These are phyloP conservation scores for Boechera stricta DNA, from an alignment of 345 rosid genomes.

Conservation along the genomic window DNA sequence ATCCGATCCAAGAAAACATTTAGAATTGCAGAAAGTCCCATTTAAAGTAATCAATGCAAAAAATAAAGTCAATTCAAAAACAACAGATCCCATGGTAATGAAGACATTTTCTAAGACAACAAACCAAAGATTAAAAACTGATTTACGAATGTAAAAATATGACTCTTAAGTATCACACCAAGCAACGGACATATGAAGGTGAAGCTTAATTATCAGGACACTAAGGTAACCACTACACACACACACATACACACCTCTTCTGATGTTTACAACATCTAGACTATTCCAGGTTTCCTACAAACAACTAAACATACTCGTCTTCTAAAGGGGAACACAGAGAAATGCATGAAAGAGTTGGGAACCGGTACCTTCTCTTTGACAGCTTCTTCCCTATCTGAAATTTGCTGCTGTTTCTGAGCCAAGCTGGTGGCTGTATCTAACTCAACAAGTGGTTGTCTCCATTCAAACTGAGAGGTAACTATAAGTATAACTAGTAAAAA, in stretches of 20 bases:
- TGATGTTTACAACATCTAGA: no score
- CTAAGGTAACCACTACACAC: background rate
- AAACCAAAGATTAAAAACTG: background rate
- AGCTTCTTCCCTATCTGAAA: constrained; percentile 65
- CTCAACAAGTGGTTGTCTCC: constrained; percentile 90
- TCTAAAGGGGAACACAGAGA: background rate
- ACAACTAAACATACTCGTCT: background rate
- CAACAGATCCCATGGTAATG: background rate
- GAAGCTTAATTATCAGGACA: background rate
- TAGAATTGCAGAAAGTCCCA: background rate
- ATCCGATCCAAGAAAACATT: constrained; percentile 4
- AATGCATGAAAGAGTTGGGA: background rate
- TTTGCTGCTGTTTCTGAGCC: constrained; percentile 60
- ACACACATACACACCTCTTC: no score
- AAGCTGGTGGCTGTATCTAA: constrained; percentile 50
- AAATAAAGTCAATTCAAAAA: background rate
- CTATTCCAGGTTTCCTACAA: no score
- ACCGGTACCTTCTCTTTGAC: constrained; percentile 82
- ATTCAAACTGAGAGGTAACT: constrained; percentile 91
- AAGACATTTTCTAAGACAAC: background rate
- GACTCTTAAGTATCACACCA: background rate
- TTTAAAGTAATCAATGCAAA: background rate
- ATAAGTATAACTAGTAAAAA: constrained; percentile 70
- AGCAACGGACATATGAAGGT: background rate
- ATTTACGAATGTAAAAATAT: background rate